A percentile compares a stretch with the other conserved stretches of the same genome.
These are phyloP conservation scores for Reticulascus tulasneorum DNA, from an alignment of 2,329 filamentous ascomycete species.

Conservation along the genomic window DNA sequence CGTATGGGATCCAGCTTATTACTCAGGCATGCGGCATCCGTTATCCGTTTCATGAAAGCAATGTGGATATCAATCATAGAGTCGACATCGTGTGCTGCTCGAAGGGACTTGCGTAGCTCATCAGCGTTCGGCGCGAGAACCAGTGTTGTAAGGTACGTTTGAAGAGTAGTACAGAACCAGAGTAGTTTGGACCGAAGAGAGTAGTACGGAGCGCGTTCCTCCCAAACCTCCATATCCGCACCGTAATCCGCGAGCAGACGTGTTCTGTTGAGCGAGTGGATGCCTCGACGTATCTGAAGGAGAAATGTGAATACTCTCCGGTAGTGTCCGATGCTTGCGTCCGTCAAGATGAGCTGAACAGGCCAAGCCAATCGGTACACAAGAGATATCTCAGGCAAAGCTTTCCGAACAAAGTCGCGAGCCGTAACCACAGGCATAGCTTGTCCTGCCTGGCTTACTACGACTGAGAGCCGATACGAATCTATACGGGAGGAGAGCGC, in stretches of 20 bases:
- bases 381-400: constrained; percentile 60
- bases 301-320: constrained; percentile 71
- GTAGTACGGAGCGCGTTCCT: constrained; percentile 49
- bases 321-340: constrained; percentile 61
- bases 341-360: constrained; percentile 68
- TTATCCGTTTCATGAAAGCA: constrained; percentile 57
- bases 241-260: constrained; percentile 38
- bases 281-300: constrained; percentile 71
- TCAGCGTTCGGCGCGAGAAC: constrained; percentile 60
- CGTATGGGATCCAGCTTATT: constrained; percentile 66
- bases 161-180: constrained; percentile 73
- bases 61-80: constrained; percentile 71
- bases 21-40: constrained; percentile 67
- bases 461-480: constrained; percentile 58
- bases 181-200: constrained; percentile 64
- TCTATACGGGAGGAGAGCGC: constrained; percentile 61
- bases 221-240: constrained; percentile 30
- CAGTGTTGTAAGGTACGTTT: constrained; percentile 71
- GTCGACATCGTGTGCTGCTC: constrained; percentile 68
- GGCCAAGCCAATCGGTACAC: constrained; percentile 66
- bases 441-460: constrained; percentile 37
- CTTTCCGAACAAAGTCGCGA: constrained; percentile 26
- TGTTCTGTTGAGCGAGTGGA: constrained; percentile 58
- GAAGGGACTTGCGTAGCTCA: constrained; percentile 54
- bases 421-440: constrained; percentile 40